A percentile compares a stretch with the other conserved stretches of the same genome.
Conservation (phyloP, 2,329 filamentous ascomycete species). For the Aspergillus hiratsukae region DNA sequence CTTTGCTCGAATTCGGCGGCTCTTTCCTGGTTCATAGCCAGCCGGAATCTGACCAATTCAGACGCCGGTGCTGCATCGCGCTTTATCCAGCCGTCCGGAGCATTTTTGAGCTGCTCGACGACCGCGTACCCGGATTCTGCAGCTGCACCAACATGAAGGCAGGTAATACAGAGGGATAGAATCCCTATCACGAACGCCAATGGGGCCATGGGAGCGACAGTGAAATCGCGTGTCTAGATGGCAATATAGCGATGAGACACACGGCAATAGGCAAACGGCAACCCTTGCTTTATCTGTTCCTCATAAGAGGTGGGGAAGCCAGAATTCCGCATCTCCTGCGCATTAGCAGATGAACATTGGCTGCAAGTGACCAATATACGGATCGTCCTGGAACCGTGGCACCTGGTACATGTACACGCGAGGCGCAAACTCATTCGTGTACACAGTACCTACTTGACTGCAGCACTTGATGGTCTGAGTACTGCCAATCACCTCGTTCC, state of each 20-base stretch:
- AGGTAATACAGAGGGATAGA: slow-evolving; percentile 11
- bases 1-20: slow-evolving; percentile 52
- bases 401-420: background rate
- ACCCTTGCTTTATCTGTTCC: background rate
- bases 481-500: background rate
- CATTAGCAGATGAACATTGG: background rate
- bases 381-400: background rate
- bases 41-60: slow-evolving; percentile 45
- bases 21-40: slow-evolving; percentile 49
- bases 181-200: slow-evolving; percentile 3
- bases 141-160: slow-evolving; percentile 1
- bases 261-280: background rate
- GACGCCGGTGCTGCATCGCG: slow-evolving; percentile 25
- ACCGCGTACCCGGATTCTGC: slow-evolving; percentile 11
- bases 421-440: background rate
- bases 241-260: background rate
- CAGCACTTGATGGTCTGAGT: background rate
- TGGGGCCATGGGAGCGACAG: slow-evolving; percentile 4
- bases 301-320: no score
- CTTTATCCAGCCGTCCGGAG: slow-evolving; percentile 34
- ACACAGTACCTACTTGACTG: background rate
- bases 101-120: slow-evolving; percentile 26
- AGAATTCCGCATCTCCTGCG: background rate
- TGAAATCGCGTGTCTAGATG: background rate
- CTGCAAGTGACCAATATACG: no score